Evolutionary conservation across 2,329 filamentous ascomycete species (phyloP).

Genomic region (Fusarium metavorans): DNA sequence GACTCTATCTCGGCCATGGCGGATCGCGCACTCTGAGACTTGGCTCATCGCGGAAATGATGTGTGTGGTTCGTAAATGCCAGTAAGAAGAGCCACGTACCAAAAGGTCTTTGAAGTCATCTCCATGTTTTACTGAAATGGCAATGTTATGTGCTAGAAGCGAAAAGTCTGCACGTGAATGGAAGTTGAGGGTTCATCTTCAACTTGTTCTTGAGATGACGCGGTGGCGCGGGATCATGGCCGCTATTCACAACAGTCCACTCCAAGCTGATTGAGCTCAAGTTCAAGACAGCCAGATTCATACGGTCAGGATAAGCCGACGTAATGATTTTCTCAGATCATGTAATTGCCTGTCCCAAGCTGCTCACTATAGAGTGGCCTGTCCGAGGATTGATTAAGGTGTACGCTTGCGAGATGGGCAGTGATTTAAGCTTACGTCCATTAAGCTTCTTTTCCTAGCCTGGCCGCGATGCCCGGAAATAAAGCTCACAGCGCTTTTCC

Average conservation of each 20-base stretch:
- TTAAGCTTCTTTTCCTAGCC: not conserved
- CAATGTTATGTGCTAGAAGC: not conserved
- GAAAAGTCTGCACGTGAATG: not conserved
- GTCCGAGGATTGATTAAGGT: not conserved
- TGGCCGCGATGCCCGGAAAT: not conserved
- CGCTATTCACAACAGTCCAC: not conserved
- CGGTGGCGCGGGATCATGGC: not conserved
- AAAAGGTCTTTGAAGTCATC: not conserved
- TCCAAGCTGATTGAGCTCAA: not conserved
- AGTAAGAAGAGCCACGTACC: not conserved
- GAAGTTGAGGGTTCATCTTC: not conserved
- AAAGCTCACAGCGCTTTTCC: not conserved
- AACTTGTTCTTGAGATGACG: not conserved
- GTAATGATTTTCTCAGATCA: slow-evolving; percentile 8
- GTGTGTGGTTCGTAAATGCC: not conserved
- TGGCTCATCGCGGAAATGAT: not conserved
- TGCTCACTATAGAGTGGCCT: not conserved
- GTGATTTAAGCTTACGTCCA: not conserved
- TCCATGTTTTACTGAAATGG: not conserved
- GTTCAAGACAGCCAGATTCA: not conserved
- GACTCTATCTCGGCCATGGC: not conserved
- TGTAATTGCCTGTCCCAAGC: slow-evolving; percentile 1
- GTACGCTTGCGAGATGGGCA: not conserved
- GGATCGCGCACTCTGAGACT: not conserved
- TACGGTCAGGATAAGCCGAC: not conserved